Percentiles rank a stretch among this genome's conserved stretches.
Evolutionary conservation across 352 stramenopile genomes (phyloP).

Genomic region (Phytophthora idaei): DNA sequence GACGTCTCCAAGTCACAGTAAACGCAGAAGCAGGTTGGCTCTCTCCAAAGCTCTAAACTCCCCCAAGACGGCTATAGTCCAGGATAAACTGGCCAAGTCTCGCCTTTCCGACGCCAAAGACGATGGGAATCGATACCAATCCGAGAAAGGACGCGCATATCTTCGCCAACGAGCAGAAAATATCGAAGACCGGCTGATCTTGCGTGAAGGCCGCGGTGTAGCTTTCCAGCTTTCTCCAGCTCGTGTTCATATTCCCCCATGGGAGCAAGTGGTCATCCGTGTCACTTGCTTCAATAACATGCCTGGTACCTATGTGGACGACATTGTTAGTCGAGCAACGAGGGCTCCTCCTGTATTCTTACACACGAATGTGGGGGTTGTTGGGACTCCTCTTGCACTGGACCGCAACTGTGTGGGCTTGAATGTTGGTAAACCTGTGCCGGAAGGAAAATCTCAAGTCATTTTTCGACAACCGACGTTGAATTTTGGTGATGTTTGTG

Average conservation of each 20-base stretch:
- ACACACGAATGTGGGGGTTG: constrained; percentile 54
- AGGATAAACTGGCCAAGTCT: constrained; percentile 26
- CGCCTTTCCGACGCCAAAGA: constrained; percentile 55
- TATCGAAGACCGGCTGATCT: constrained; percentile 50
- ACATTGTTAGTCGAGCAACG: constrained; percentile 58
- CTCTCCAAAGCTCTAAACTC: constrained; percentile 12
- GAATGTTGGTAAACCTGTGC: constrained; percentile 32
- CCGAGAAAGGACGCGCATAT: constrained; percentile 51
- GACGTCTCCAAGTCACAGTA: constrained; percentile 23
- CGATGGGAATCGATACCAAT: constrained; percentile 58
- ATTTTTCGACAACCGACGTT: constrained; percentile 40
- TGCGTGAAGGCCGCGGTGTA: constrained; percentile 56
- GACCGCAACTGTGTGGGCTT: constrained; percentile 77
- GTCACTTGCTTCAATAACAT: constrained; percentile 84
- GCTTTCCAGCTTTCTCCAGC: constrained; percentile 51
- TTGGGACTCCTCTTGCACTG: constrained; percentile 59
- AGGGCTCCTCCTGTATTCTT: constrained; percentile 68
- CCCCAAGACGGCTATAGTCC: constrained; percentile 4
- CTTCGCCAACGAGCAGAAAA: constrained; percentile 45
- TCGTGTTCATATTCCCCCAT: constrained; percentile 51
- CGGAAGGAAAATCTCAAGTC: constrained; percentile 2
- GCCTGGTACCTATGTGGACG: constrained; percentile 67
- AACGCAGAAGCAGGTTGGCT: constrained; percentile 5
- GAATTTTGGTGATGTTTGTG: constrained; percentile 53
- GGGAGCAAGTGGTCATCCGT: constrained; percentile 57